Evolutionary conservation across 1,139 yeast genomes (phyloP), one percentile per base, ranked within the genome.

Genomic region (Yamadazyma oceani): DNA sequence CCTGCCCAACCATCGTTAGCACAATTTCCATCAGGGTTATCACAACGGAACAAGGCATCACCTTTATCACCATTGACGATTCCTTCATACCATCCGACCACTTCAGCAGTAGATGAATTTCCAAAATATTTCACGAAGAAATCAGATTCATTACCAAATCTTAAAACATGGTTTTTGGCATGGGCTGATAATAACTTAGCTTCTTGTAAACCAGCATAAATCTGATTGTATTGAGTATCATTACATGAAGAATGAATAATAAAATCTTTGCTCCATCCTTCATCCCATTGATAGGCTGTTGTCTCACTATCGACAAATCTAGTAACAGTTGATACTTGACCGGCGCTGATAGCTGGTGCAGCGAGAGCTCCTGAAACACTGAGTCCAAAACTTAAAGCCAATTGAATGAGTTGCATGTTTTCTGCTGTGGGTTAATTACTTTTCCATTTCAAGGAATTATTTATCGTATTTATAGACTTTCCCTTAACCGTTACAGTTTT

Each of bases 1-100:
- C 69, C 69, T 8, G 68, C 67, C 59, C 64, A 63, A 13, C 63
- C 62, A 26, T 54, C 52, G 7, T 44, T 44, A 13, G 46, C 44
- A 48, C 71, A 64, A 37, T 60, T 57, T 1, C 58, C 60, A 41
- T 64, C 69, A 5, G 51, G 45, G 39, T 64, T 58, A 36, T 64
- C 69, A 53, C 71, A 65, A 30, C 68, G 53, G 45, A 62, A 57
- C 17, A 62, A 31, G 17, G 54, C 43, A 11, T 51, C 51, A 35
- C 51, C 45, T 47, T 64, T 59, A 31, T 62, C 60, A 26, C 58
- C 62, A 31, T 52, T 50, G 12, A 57, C 52, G 33, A 62, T 31
- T 27, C 44, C 44, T 13, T 58, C 61, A 32, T 41, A 57, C 49
- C 57, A 52, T n/a, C 70, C 71, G 35, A 60, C 44, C 9, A 64